Evolutionary conservation across 1,284 basidiomycete genomes (phyloP).

Genomic region (Fistulinella staudtii): DNA sequence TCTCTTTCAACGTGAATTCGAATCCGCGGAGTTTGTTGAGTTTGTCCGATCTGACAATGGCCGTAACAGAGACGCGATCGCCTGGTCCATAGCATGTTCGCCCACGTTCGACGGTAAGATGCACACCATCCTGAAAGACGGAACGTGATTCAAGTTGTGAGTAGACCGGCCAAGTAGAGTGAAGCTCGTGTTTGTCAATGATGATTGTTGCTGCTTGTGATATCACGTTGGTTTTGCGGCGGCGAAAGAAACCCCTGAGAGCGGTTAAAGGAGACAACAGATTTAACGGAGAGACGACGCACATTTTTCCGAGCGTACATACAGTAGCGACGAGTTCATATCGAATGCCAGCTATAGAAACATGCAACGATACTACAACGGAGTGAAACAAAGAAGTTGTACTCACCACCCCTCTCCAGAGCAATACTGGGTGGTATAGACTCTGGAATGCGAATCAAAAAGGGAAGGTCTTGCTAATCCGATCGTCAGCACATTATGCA

Average conservation of each 20-base stretch:
- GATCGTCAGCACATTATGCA: neutral
- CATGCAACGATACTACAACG: neutral
- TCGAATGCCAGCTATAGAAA: slow-evolving; percentile 60
- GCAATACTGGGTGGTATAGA: slow-evolving; percentile 79
- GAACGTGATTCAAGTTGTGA: slow-evolving; percentile 72
- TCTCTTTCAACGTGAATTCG: slow-evolving; percentile 74
- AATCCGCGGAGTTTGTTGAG: slow-evolving; percentile 72
- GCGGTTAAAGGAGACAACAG: slow-evolving; percentile 2
- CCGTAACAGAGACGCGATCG: slow-evolving; percentile 70
- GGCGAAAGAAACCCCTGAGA: slow-evolving; percentile 65
- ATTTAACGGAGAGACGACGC: slow-evolving; percentile 19
- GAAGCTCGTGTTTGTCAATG: slow-evolving; percentile 87
- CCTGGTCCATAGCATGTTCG: slow-evolving; percentile 80
- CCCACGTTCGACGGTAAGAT: slow-evolving; percentile 69
- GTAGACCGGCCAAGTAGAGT: slow-evolving; percentile 87
- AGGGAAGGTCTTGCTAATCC: slow-evolving; percentile 70
- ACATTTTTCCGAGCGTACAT: slow-evolving; percentile 81
- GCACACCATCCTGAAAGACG: slow-evolving; percentile 61
- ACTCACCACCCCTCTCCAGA: slow-evolving; percentile 63
- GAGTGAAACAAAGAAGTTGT: neutral
- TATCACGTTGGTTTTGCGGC: slow-evolving; percentile 57
- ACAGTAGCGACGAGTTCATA: slow-evolving; percentile 85
- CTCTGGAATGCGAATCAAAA: slow-evolving; percentile 81
- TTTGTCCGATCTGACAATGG: slow-evolving; percentile 64
- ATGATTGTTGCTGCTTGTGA: slow-evolving; percentile 63